A percentile compares a stretch with the other conserved stretches of the same genome.
These are phyloP conservation scores for Lotmaria passim DNA, from an alignment of 208 protist genomes.

Conservation along the genomic window DNA sequence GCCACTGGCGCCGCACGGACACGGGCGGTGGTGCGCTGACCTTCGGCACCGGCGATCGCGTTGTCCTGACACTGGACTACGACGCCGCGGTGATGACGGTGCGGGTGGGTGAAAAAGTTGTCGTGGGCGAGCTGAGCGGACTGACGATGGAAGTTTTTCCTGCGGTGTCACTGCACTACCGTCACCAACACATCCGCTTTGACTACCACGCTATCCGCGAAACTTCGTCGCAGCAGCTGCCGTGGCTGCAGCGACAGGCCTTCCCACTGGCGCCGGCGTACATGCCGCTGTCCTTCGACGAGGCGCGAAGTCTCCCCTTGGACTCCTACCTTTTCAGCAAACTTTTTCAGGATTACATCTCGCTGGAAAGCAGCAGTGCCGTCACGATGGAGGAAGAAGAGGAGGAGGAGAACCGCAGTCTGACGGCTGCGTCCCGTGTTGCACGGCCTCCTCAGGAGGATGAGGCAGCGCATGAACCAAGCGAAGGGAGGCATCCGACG, in stretches of 20 bases:
- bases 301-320: slow-evolving; percentile 62
- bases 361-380: slow-evolving; percentile 18
- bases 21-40: slow-evolving; percentile 50
- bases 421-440: not conserved
- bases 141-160: slow-evolving; percentile 90
- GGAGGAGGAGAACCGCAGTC: not conserved
- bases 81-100: slow-evolving; percentile 87
- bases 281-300: slow-evolving; percentile 45
- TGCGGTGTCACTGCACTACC: slow-evolving; percentile 91
- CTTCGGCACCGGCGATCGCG: slow-evolving; percentile 88
- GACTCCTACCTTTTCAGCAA: slow-evolving; percentile 84
- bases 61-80: slow-evolving; percentile 91
- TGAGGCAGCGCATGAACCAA: too few species aligned
- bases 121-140: slow-evolving; percentile 90
- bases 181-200: slow-evolving; percentile 92
- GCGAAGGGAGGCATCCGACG: too few species aligned
- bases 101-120: slow-evolving; percentile 77
- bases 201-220: slow-evolving; percentile 86
- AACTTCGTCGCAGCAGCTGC: slow-evolving; percentile 44
- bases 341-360: slow-evolving; percentile 43
- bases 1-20: slow-evolving; percentile 90
- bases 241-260: slow-evolving; percentile 73
- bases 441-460: not conserved
- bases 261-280: slow-evolving; percentile 70
- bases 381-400: slow-evolving; percentile 20